Evolutionary conservation across 805 yeast genomes (phyloP), one percentile per base, ranked within the genome.

Genomic region (Cyberlindnera maclurae): DNA sequence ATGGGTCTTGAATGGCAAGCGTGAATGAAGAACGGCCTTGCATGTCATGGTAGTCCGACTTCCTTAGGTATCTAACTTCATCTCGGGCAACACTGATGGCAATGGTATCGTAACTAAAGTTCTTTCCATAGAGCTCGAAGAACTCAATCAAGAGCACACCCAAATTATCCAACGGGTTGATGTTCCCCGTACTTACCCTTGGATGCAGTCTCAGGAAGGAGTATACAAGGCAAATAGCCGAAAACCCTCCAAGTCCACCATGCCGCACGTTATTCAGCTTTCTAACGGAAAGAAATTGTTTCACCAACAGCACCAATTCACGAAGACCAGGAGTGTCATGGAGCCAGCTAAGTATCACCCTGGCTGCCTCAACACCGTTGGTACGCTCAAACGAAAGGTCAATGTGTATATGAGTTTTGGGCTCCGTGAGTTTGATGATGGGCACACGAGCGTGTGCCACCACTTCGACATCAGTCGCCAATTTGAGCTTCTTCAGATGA

Each of bases 181-280:
- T 81, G 33, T 77, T 75, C 6, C 75, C 70, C 0, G 94, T 75
- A 2, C 79, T 57, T 11, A 87, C 55, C 47, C 88, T 69, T 12
- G 96, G 96, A 57, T 90, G 97, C 45, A 83, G 64, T 48, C 68
- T 73, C 44, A 89, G 60, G 54, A 89, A 88, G 13, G 90, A 78
- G 51, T 79, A 79, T 13, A 83, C 87, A 55, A 93, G 54, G 52
- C 96, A 88, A 32, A 89, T 86, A n/a, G 86, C 84, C 7, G 96
- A 77, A 57, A 82, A 90, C 0, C 97, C 97, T 31, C 98, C 97
- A 5, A 90, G 64, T 0, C 97, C 97, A 37, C 98, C 98, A 16
- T 79, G 79, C 51, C 83, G 94, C 12, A 90, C 97, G 46, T 85
- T 82, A 52, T 88, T 87, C 44, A 89, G 65, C 41, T 71, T 75